phyloP scores from a whole-genome alignment of 371 early-diverging fungal genomes.

The Mucor irregularis region DNA sequence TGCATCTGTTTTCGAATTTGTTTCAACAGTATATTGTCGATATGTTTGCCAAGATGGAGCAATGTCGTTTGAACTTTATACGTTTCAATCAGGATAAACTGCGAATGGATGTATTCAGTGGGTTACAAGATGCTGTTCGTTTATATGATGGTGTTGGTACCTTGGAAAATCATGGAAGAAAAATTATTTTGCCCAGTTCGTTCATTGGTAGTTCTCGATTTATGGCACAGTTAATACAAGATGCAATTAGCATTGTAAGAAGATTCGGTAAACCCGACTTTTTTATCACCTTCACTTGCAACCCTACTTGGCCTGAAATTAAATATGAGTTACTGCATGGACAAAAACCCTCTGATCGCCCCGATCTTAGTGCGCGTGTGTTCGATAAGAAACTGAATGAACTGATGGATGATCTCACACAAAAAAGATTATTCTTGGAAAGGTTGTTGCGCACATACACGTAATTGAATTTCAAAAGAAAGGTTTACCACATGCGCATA shows the following conservation, averaged over 20 bases:
- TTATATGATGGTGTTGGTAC: conserved; percentile 4
- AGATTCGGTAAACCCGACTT: conserved; percentile 32
- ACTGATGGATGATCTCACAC: conserved; percentile 22
- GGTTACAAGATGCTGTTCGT: not conserved
- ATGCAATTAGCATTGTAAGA: conserved; percentile 28
- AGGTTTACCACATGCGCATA: conserved; percentile 35
- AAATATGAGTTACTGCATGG: conserved; percentile 6
- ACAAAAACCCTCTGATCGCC: conserved; percentile 16
- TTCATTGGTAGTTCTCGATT: conserved; percentile 26
- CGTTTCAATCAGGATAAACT: not conserved
- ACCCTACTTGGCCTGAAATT: conserved; percentile 38
- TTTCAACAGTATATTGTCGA: conserved; percentile 10
- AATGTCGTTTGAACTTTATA: not conserved
- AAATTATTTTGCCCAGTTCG: conserved; percentile 23
- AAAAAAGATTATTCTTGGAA: conserved; percentile 20
- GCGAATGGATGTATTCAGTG: conserved; percentile 6
- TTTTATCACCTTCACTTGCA: conserved; percentile 45
- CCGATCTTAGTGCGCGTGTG: conserved; percentile 20
- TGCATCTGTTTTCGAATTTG: not conserved
- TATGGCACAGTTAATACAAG: conserved; percentile 28
- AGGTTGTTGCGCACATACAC: conserved; percentile 9
- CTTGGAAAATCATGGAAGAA: conserved; percentile 4
- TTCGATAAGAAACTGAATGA: conserved; percentile 25
- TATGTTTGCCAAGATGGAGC: conserved; percentile 5
- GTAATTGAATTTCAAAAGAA: conserved; percentile 34